Conservation (phyloP, 2,329 filamentous ascomycete species). For the Colletotrichum filicis region DNA sequence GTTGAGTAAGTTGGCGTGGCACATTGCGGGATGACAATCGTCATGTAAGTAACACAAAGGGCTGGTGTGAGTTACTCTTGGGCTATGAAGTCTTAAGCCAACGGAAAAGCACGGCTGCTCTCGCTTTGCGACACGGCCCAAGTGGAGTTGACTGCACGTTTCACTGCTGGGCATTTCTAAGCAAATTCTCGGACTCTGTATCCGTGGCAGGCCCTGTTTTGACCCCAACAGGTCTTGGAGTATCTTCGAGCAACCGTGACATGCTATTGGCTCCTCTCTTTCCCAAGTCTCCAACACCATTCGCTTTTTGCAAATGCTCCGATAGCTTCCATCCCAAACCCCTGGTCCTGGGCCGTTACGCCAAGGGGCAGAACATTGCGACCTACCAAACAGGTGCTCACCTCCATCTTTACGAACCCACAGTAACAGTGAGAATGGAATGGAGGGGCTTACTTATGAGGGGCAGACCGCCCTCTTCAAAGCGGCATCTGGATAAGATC, state of each 20-base stretch:
- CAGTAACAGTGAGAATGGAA: background rate
- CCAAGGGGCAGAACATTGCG: slow-evolving; percentile 1
- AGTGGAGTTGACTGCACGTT: background rate
- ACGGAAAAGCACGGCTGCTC: no score
- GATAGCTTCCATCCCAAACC: slow-evolving; percentile 1
- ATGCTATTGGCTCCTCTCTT: background rate
- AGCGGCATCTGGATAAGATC: background rate
- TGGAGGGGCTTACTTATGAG: slow-evolving; percentile 5
- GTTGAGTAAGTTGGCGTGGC: no score
- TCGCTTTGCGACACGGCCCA: background rate
- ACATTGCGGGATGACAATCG: rapidly evolving
- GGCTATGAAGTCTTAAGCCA: no score
- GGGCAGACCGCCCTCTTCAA: background rate
- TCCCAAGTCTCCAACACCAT: slow-evolving; percentile 16
- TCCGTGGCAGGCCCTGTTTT: background rate
- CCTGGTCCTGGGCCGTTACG: slow-evolving; percentile 7
- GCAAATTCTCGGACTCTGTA: background rate
- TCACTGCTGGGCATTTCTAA: slow-evolving; percentile 21
- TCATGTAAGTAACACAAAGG: no score
- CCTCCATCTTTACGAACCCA: slow-evolving; percentile 16
- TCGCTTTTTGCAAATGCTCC: slow-evolving; percentile 11
- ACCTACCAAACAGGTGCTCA: background rate
- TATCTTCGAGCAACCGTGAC: background rate
- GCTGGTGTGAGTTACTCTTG: no score
- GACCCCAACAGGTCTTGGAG: slow-evolving; percentile 23